Percentiles rank a stretch among this genome's conserved stretches.
Evolutionary conservation across 2,329 filamentous ascomycete genomes (phyloP).

Genomic region (Trichoderma cornu-damae): DNA sequence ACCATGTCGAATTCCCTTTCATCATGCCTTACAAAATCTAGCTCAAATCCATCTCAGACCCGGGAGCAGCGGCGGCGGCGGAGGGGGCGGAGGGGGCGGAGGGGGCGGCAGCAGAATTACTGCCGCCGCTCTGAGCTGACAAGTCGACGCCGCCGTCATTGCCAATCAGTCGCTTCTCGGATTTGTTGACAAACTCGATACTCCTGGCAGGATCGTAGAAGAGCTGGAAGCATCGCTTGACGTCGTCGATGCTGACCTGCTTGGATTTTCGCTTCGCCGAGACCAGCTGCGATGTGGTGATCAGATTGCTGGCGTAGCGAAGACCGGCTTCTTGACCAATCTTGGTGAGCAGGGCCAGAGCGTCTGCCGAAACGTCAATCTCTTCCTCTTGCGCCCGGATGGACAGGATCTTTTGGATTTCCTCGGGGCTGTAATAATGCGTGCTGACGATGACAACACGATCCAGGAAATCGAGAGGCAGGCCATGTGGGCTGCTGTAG

Average conservation of each 20-base stretch:
- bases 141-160: conserved; percentile 78
- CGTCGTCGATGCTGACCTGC: conserved; percentile 79
- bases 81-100: no score
- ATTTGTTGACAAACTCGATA: conserved; percentile 84
- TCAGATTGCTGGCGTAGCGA: conserved; percentile 95
- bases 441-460: conserved; percentile 96
- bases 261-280: conserved; percentile 79
- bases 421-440: conserved; percentile 71
- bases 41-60: conserved; percentile 45
- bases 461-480: conserved; percentile 94
- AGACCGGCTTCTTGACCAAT: conserved; percentile 90
- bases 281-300: conserved; percentile 87
- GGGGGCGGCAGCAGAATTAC: neutral
- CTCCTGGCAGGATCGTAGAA: conserved; percentile 89
- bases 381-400: conserved; percentile 96
- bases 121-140: conserved; percentile 36
- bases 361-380: conserved; percentile 83
- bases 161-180: conserved; percentile 88
- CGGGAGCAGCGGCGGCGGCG: neutral
- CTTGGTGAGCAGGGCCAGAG: conserved; percentile 88
- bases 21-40: conserved; percentile 26
- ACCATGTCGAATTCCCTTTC: conserved; percentile 22
- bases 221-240: conserved; percentile 86
- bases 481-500: conserved; percentile 86
- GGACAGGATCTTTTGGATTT: conserved; percentile 86